Conservation (phyloP, 176 grass and related monocot genomes). For the Hordeum marinum region DNA sequence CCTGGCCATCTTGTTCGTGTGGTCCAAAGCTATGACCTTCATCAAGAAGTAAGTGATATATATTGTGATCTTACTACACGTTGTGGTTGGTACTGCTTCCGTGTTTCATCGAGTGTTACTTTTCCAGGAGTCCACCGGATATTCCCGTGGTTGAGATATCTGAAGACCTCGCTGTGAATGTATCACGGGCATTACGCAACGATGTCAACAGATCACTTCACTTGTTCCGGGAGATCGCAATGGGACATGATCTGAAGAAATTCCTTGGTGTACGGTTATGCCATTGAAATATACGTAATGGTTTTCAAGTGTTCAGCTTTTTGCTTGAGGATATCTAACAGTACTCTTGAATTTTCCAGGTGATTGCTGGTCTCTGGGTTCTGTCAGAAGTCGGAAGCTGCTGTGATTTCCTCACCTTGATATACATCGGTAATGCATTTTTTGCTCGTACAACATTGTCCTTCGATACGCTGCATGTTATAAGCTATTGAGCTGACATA, state of each 20-base stretch:
- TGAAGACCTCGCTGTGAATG: slow-evolving; percentile 59
- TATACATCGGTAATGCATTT: slow-evolving; percentile 65
- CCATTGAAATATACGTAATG: not conserved
- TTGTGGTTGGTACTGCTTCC: not conserved
- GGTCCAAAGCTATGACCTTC: slow-evolving; percentile 61
- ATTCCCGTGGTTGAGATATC: slow-evolving; percentile 61
- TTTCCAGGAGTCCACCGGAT: slow-evolving; percentile 48
- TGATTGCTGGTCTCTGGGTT: slow-evolving; percentile 74
- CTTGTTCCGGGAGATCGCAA: slow-evolving; percentile 47
- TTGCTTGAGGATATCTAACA: not conserved
- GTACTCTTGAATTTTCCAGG: slow-evolving; percentile 17
- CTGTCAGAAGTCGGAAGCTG: slow-evolving; percentile 66
- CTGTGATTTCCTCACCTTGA: slow-evolving; percentile 82
- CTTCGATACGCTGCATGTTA: not conserved
- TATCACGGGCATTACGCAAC: slow-evolving; percentile 36
- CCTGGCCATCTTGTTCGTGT: slow-evolving; percentile 68
- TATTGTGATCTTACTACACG: not conserved
- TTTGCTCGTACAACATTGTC: not conserved
- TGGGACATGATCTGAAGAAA: slow-evolving; percentile 72
- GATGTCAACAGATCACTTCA: slow-evolving; percentile 63
- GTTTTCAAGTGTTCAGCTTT: not conserved
- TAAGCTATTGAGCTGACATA: not conserved
- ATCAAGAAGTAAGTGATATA: slow-evolving; percentile 55
- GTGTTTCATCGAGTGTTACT: not conserved
- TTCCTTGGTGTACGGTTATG: slow-evolving; percentile 54